Evolutionary conservation across 345 rosid genomes (phyloP).

Genomic region (Pistacia integerrima): DNA sequence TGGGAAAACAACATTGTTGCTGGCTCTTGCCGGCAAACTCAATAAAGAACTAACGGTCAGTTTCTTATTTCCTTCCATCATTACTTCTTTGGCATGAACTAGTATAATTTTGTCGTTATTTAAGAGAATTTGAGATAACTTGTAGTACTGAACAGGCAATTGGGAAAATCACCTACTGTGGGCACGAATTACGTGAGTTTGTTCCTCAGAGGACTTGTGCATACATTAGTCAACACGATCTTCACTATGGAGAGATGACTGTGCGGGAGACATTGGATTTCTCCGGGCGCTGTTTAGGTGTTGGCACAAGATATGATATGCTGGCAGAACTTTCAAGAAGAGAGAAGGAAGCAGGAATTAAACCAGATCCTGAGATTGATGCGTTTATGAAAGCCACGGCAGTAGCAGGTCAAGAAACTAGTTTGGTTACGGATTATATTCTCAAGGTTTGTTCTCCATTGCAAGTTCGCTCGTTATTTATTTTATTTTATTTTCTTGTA

Average conservation of each 20-base stretch:
- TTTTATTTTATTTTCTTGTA: constrained; percentile 2
- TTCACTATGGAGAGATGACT: constrained; percentile 82
- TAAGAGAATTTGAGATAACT: not conserved
- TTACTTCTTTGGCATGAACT: not conserved
- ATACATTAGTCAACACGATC: constrained; percentile 70
- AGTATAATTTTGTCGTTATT: not conserved
- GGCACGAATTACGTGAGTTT: constrained; percentile 56
- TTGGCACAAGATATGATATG: constrained; percentile 70
- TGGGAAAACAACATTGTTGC: constrained; percentile 61
- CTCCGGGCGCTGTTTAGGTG: constrained; percentile 79
- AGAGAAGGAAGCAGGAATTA: constrained; percentile 69
- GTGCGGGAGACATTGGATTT: constrained; percentile 83
- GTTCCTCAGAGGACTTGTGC: constrained; percentile 66
- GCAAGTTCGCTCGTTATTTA: constrained; percentile 29
- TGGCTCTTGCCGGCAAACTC: constrained; percentile 64
- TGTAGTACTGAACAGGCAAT: constrained; percentile 39
- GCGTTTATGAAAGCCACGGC: constrained; percentile 82
- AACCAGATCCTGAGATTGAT: constrained; percentile 79
- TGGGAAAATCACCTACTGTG: constrained; percentile 65
- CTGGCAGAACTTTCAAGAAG: constrained; percentile 75
- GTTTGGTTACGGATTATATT: constrained; percentile 71
- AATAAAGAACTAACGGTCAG: constrained; percentile 47
- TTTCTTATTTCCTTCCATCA: not conserved
- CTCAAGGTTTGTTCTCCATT: constrained; percentile 54
- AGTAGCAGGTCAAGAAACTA: constrained; percentile 62